Conservation (phyloP, 805 yeast species). For the Danielia oregonensis region DNA sequence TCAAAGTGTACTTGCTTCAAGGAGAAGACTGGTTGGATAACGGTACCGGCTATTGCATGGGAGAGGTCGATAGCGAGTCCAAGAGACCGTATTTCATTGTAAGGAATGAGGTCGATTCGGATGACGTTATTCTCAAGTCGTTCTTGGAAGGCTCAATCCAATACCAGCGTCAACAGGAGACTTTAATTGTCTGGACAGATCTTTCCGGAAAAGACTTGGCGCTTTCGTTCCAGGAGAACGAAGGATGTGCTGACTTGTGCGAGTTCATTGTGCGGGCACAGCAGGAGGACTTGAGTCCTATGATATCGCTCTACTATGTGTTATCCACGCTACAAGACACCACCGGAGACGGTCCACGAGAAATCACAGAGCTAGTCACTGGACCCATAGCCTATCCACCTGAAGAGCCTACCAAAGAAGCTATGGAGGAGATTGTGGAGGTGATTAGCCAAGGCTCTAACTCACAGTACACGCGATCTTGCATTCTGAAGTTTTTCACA, state of each 20-base stretch:
- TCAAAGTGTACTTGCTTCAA: slow-evolving; percentile 81
- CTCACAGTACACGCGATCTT: slow-evolving; percentile 59
- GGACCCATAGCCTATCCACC: slow-evolving; percentile 74
- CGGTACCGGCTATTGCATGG: slow-evolving; percentile 89
- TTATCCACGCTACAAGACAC: slow-evolving; percentile 37
- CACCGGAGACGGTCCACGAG: slow-evolving; percentile 25
- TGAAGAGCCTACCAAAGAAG: slow-evolving; percentile 45
- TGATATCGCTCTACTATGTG: slow-evolving; percentile 60
- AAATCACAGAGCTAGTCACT: slow-evolving; percentile 70
- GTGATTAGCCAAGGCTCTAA: slow-evolving; percentile 56
- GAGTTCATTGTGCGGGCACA: slow-evolving; percentile 74
- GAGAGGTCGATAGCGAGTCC: slow-evolving; percentile 43
- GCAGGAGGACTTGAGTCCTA: slow-evolving; percentile 50
- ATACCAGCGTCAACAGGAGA: slow-evolving; percentile 92
- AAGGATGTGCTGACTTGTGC: slow-evolving; percentile 81
- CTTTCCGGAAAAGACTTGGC: slow-evolving; percentile 73
- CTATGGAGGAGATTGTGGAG: slow-evolving; percentile 53
- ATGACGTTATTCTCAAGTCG: slow-evolving; percentile 59
- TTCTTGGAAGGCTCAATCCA: slow-evolving; percentile 71
- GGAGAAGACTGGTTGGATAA: slow-evolving; percentile 86
- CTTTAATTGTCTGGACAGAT: slow-evolving; percentile 93
- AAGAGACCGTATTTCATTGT: slow-evolving; percentile 63
- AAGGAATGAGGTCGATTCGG: slow-evolving; percentile 60
- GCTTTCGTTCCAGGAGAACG: slow-evolving; percentile 84
- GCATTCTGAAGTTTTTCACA: slow-evolving; percentile 53